Base-by-base conservation (phyloP, 495 filamentous ascomycete species). In the Umbilicaria muhlenbergii region DNA sequence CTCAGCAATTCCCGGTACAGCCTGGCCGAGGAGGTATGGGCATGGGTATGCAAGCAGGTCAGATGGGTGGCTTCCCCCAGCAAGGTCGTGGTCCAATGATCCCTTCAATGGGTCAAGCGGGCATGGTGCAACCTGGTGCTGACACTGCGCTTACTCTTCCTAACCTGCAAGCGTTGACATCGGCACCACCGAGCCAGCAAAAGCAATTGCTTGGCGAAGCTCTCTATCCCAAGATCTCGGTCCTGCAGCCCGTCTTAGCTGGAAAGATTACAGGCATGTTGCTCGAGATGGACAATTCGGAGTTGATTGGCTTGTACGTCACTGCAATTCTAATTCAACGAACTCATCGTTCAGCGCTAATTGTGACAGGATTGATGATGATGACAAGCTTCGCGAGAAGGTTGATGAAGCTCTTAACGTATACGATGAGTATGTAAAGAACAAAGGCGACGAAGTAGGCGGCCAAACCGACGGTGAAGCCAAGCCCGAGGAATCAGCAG, bases 261-360 rank as follows among this genome's bases (percentile, higher is more conserved):
- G 91, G 91, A 53, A 99, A 99, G 80, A 95, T 99, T 58, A 99
- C 91, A 47, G 91, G 91, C 63, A 99, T 99, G 91, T 77, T 99
- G 55, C 59, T 99, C 53, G 91, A 99, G 74, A 99, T 99, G 91
- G 91, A 95, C 49, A 95, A 95, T 59, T 50, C 68, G 38, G 91
- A 99, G 70, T 66, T 99, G 49, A 66, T 99, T 56, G 81, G 81
- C 62, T 73, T 99, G 91, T 98, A 78, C 86, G 91, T 87, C 46
- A 50, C 38, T 48, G 33, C 19, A 17, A 35, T 18, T 38, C 12
- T 7, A 31, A n/a, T 17, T 38, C 38, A 5, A 12, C 21, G 28
- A 8, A 5, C 12, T 37, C 13, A 13, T 33, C 7, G 0, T 5
- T 24, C 32, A 14, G 41, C 46, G 53, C 55, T 59, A 48, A 62